Evolutionary conservation across 768 basidiomycete species (phyloP), one percentile per base, ranked within the genome.

Genomic region (Termitomyces sp.): DNA sequence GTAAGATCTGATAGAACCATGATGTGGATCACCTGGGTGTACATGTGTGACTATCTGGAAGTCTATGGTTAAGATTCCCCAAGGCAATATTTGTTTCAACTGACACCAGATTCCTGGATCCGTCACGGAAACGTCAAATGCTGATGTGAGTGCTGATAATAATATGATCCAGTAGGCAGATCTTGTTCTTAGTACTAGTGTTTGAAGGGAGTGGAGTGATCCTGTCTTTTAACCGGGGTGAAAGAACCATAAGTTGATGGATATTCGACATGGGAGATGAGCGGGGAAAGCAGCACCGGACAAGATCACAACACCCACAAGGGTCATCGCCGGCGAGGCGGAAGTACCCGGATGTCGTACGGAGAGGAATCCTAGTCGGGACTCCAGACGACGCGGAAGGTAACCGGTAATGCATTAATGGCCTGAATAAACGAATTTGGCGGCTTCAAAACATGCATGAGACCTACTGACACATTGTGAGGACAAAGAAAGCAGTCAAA

Each of bases 51-150:
- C 33, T 24, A 46, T 56, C 56, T 32, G 7, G 38, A 38, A 45
- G 40, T 38, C 46, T 46, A 57, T 57, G 35, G 24, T 53, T 49
- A 35, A 54, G 28, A 50, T 54, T 58, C 39, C 36, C 38, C 4
- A n/a, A 49, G 38, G 13, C 24, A 48, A 45, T 52, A 38, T 57
- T 44, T 56, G 58, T 57, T 56, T 55, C 32, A 20, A 49, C 36
- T 51, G 48, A n/a, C 51, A 44, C 42, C 22, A 22, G 28, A 32
- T 50, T 4, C n/a, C 32, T 59, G 40, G 39, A 57, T n/a, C 55
- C 39, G 58, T 59, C 55, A 57, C 50, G 16, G 39, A 56, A 39
- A 65, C 53, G 60, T 62, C 64, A 62, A 46, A 58, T 62, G 58
- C 24, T 59, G 64, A 65, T 62, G 58, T 51, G 53, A 32, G 48